Evolutionary conservation across 306 rosid species (phyloP).

Genomic region (Fagus crenata): DNA sequence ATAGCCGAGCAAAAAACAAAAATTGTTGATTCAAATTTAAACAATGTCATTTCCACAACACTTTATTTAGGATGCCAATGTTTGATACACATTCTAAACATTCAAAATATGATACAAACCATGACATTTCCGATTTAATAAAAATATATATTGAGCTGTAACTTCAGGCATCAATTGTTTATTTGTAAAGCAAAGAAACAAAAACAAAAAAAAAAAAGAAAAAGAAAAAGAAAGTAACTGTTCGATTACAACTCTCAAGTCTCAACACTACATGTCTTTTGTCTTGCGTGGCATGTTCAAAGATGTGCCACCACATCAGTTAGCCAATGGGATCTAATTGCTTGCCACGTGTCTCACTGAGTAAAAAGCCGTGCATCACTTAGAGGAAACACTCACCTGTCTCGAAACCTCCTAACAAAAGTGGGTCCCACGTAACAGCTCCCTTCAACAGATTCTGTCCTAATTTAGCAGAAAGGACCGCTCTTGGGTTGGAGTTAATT

Average conservation of each 20-base stretch:
- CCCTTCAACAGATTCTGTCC: conserved; percentile 42
- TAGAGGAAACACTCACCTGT: conserved; percentile 35
- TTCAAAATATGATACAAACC: no score
- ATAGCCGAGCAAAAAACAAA: no score
- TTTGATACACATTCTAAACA: no score
- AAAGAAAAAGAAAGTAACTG: no score
- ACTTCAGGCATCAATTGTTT: no score
- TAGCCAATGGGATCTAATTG: not conserved
- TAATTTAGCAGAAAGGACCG: conserved; percentile 20
- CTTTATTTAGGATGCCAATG: no score
- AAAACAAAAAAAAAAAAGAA: no score
- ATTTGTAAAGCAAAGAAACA: not conserved
- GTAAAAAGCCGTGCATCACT: conserved; percentile 23
- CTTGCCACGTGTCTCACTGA: conserved; percentile 19
- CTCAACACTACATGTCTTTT: not conserved
- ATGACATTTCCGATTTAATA: no score
- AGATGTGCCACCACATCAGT: conserved; percentile 26
- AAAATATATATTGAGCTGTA: no score
- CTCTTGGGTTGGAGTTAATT: not conserved
- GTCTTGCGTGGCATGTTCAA: conserved; percentile 29
- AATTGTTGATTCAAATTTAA: no score
- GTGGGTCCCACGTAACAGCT: conserved; percentile 34
- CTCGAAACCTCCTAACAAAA: conserved; percentile 43
- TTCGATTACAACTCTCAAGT: not conserved
- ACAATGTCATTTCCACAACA: no score